Base-by-base conservation (phyloP, 176 grass and related monocot genomes). In the Oropetium thomaeum region DNA sequence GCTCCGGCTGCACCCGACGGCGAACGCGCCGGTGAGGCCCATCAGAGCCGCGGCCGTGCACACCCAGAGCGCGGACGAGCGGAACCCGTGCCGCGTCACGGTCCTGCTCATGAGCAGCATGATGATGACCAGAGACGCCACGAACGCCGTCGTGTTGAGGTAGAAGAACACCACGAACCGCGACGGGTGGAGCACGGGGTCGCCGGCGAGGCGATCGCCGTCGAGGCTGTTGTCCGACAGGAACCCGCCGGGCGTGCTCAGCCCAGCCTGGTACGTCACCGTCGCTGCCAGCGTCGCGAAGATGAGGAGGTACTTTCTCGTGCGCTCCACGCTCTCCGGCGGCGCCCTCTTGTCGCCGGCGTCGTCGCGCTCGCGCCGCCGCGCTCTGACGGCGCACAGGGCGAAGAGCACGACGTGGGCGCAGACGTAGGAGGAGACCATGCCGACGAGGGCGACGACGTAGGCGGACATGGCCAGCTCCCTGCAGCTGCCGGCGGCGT, bases 81-180 rank as follows among this genome's bases (percentile, higher is more conserved):
- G 72, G 45, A 87, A 14, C 5, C 78, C 78, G 23, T 87, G 84
- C n/a, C 66, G 23, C 29, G 78, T 47, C 37, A 81, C 84, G 16
- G 84, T 77, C 23, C 26, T 54, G 78, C 78, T 86, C 78, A 86
- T 86, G 44, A 86, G 84, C 8, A 86, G 78, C 64, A 81, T 81
- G 78, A 81, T 54, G 16, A 81, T 47, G 8, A 86, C 45, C 28
- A 86, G 78, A 8, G 78, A 86, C 45, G 78, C 65, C 55, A 86
- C 71, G 57, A 86, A 86, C 22, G 84, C 78, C 28, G 71, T 81
- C 30, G 84, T 86, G 71, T 86, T 86, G 84, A 68, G 70, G 78
- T 86, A 81, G 84, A 86, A 86, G 84, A 86, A 76, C 7, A 28
- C 55, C 78, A 76, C 70, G 78, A 86, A 86, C 31, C 77, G 84